Base-by-base conservation (phyloP, 371 early-diverging fungal species). In the Mycotypha africana region DNA sequence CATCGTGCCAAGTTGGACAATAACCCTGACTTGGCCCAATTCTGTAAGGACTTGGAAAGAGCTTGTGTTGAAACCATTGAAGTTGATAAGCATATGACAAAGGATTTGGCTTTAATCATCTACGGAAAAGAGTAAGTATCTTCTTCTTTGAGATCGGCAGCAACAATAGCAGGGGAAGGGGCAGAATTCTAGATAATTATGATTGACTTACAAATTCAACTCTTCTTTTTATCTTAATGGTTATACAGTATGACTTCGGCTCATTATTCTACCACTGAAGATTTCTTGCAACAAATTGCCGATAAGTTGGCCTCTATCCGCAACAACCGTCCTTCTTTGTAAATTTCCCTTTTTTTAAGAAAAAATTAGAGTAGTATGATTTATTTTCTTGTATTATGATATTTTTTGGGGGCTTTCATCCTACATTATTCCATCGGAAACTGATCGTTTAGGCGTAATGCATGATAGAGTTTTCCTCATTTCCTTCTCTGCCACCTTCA, bases 1-100 rank as follows among this genome's bases (percentile, higher is more conserved):
- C 98, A 97, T 65, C 91, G 98, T 50, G 97, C 97, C 47, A 89
- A 86, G 74, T 73, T 97, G 28, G 98, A 97, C 65, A 69, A 74
- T 30, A 88, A 92, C 61, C 60, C 76, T 19, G 85, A 82, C 24
- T 73, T 97, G 43, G 67, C 70, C 38, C 59, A 76, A 50, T 97
- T 93, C 79, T 75, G 85, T 47, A 54, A 76, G 36, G 83, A 85
- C 49, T 74, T 97, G 40, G 98, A 97, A 69, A 64, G 62, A 47
- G 92, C 94, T 10, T 93, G 93, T 70, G 68, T 92, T 52, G 89
- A 93, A 41, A 83, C 93, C 4, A 92, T 97, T 38, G 86, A 89
- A 56, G 67, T 77, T 43, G 85, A 84, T 36, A 79, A 84, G 32
- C 70, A 88, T 45, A 96, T 97, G 95, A 97, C 98, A 57, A 97